Conservation (phyloP, 805 yeast genomes). For the Candida multigemmis region DNA sequence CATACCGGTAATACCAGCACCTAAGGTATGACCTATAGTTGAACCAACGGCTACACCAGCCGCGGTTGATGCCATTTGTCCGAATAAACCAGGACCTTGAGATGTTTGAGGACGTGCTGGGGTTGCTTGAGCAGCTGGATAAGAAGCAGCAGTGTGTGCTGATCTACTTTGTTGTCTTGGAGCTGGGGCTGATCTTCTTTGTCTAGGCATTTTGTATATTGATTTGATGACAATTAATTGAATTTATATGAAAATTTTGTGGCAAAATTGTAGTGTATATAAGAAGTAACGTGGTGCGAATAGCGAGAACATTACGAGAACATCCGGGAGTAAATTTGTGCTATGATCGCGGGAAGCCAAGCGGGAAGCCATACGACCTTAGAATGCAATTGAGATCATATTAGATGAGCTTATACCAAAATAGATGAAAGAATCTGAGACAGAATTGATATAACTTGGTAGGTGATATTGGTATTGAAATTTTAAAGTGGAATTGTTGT, state of each 20-base stretch:
- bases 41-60: slow-evolving; percentile 99
- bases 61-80: slow-evolving; percentile 98
- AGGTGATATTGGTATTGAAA: too few species aligned
- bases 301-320: too few species aligned
- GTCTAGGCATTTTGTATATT: slow-evolving; percentile 35
- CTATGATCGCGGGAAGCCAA: too few species aligned
- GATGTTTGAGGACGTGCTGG: slow-evolving; percentile 36
- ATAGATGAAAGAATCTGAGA: too few species aligned
- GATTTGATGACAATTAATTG: neutral
- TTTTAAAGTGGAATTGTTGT: too few species aligned
- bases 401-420: too few species aligned
- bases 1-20: slow-evolving; percentile 86
- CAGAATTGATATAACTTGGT: too few species aligned
- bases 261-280: too few species aligned
- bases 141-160: slow-evolving; percentile 64
- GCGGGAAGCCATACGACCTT: too few species aligned
- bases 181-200: slow-evolving; percentile 44
- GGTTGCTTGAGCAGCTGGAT: slow-evolving; percentile 43
- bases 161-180: slow-evolving; percentile 50
- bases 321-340: too few species aligned
- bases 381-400: too few species aligned
- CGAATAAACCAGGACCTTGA: slow-evolving; percentile 77
- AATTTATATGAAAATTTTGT: slow-evolving; percentile 1
- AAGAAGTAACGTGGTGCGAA: too few species aligned
- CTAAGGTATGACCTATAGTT: slow-evolving; percentile 91